Evolutionary conservation across 768 basidiomycete species (phyloP).

Genomic region (Russula vinacea): DNA sequence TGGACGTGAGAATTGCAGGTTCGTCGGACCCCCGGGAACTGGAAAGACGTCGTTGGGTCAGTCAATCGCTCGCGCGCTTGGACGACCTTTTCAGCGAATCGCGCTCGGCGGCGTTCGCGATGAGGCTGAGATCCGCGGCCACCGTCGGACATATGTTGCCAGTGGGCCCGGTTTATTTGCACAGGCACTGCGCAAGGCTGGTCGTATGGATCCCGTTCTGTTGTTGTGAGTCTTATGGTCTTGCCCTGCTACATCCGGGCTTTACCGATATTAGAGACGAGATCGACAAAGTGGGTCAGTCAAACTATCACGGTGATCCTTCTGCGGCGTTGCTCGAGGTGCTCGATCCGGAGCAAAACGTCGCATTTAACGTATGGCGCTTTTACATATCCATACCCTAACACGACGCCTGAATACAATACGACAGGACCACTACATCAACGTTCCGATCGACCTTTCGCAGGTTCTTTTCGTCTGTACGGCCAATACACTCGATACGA

Average conservation of each 20-base stretch:
- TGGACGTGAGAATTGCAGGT: constrained; percentile 41
- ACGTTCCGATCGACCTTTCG: constrained; percentile 82
- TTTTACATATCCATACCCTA: not conserved
- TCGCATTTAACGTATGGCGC: constrained; percentile 64
- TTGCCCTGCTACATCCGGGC: constrained; percentile 5
- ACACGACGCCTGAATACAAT: not conserved
- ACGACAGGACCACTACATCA: constrained; percentile 82
- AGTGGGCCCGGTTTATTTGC: constrained; percentile 82
- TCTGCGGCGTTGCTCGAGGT: constrained; percentile 88
- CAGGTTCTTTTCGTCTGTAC: constrained; percentile 92
- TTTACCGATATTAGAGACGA: constrained; percentile 53
- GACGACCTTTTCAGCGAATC: constrained; percentile 87
- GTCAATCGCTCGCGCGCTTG: constrained; percentile 78
- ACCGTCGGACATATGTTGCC: constrained; percentile 86
- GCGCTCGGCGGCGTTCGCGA: constrained; percentile 90
- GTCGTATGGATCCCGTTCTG: constrained; percentile 74
- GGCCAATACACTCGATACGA: constrained; percentile 85
- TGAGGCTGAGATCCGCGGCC: constrained; percentile 81
- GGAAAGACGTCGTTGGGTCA: constrained; percentile 92
- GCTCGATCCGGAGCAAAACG: constrained; percentile 91
- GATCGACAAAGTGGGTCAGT: constrained; percentile 86
- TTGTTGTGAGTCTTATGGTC: constrained; percentile 47
- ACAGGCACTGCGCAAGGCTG: constrained; percentile 82
- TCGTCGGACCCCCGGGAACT: constrained; percentile 87
- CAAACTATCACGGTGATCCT: constrained; percentile 89